Conservation (phyloP, 306 rosid species). For the Abrus precatorius region DNA sequence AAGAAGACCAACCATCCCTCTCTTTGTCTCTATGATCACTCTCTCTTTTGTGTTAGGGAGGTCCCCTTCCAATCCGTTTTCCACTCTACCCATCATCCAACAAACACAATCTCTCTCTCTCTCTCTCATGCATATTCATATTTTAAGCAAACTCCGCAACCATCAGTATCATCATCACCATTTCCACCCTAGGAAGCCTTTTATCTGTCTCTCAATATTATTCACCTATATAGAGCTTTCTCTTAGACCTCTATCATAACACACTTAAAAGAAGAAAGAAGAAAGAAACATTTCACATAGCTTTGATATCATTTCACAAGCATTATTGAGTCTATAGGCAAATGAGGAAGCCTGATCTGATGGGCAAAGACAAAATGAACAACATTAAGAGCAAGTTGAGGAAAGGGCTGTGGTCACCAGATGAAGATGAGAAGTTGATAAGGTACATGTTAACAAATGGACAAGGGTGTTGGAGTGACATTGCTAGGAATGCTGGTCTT, state of each 20-base stretch:
- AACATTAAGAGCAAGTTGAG: constrained; percentile 54
- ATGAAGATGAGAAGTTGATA: constrained; percentile 82
- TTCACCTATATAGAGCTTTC: constrained; percentile 48
- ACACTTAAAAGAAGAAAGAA: constrained; percentile 34
- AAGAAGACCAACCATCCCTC: constrained; percentile 59
- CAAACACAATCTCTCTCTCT: constrained; percentile 58
- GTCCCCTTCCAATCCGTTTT: constrained; percentile 95
- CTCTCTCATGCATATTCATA: constrained; percentile 53
- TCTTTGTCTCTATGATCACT: constrained; percentile 42
- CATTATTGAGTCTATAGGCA: background rate
- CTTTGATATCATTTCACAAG: background rate
- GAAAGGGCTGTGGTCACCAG: constrained; percentile 87
- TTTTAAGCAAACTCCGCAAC: constrained; percentile 74
- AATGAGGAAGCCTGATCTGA: constrained; percentile 52
- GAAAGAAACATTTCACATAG: background rate
- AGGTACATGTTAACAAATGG: constrained; percentile 80
- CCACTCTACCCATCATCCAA: constrained; percentile 82
- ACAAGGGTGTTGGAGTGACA: constrained; percentile 88
- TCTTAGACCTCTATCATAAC: constrained; percentile 44
- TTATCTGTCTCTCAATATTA: constrained; percentile 41
- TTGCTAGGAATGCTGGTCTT: constrained; percentile 79
- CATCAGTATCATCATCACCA: constrained; percentile 67
- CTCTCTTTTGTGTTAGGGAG: constrained; percentile 59
- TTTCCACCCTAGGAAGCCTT: constrained; percentile 71
- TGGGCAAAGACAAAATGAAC: constrained; percentile 43